These are phyloP conservation scores for Tolypocladium album DNA, from an alignment of 2,329 filamentous ascomycete genomes.

Conservation along the genomic window DNA sequence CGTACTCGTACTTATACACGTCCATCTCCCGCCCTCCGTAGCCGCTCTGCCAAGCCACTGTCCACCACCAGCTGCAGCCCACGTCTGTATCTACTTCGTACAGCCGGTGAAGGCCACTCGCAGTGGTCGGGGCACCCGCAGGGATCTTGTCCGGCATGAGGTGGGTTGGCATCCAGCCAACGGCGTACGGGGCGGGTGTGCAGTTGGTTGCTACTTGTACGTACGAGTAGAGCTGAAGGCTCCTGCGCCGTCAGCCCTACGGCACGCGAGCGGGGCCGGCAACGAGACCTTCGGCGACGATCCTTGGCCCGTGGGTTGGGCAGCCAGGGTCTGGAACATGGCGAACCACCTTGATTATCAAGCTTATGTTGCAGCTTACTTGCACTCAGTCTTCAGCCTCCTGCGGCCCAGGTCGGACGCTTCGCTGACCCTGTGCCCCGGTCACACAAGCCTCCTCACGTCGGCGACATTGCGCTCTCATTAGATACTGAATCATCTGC, in stretches of 20 bases:
- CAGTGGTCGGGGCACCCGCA: not conserved
- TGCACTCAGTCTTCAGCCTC: not conserved
- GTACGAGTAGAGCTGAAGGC: not conserved
- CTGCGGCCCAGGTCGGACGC: no score
- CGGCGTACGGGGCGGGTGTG: no score
- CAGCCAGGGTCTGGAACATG: not conserved
- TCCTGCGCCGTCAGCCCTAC: not conserved
- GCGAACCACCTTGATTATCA: not conserved
- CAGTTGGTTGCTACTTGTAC: no score
- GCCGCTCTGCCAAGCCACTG: not conserved
- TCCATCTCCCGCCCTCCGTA: not conserved
- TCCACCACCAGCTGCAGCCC: not conserved
- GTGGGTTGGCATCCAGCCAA: no score
- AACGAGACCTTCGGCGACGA: not conserved
- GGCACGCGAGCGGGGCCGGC: not conserved
- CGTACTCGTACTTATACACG: not conserved
- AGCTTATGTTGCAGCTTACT: not conserved
- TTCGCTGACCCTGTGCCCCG: no score
- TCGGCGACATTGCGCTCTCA: not conserved
- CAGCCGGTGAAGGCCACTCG: not conserved
- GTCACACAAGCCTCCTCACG: not conserved
- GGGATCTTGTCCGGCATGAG: no score
- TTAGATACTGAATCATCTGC: slow-evolving; percentile 5
- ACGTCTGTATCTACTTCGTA: not conserved
- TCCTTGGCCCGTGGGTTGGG: not conserved